Evolutionary conservation across 2,329 filamentous ascomycete genomes (phyloP).

Genomic region (Venturia nashicola): DNA sequence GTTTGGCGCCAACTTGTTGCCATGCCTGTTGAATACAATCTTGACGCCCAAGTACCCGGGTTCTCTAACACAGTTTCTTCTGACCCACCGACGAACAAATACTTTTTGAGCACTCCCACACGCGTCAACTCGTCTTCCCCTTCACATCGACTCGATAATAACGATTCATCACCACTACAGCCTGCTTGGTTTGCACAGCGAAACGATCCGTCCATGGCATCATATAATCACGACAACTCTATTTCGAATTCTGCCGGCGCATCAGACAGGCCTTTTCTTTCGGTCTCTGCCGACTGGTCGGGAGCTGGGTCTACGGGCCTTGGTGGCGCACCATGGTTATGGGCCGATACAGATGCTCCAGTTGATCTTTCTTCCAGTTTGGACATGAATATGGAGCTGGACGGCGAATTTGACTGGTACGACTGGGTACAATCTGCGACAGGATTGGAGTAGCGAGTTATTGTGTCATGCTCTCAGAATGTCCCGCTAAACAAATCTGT

Average conservation of each 20-base stretch:
- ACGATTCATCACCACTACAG: background rate
- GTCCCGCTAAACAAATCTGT: too few species aligned
- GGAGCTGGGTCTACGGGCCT: conserved; percentile 11
- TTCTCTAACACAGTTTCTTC: background rate
- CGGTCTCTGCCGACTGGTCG: conserved; percentile 12
- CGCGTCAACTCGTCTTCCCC: background rate
- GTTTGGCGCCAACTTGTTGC: conserved; percentile 2
- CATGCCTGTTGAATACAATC: background rate
- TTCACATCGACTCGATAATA: background rate
- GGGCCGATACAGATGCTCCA: conserved; percentile 13
- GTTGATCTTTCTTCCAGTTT: conserved; percentile 9
- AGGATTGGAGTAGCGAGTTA: conserved; percentile 13
- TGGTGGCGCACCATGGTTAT: conserved; percentile 16
- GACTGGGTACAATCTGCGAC: conserved; percentile 27
- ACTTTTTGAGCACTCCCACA: background rate
- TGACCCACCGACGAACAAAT: background rate
- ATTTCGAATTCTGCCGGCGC: background rate
- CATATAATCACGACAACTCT: background rate
- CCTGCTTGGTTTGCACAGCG: background rate
- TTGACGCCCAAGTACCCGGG: background rate
- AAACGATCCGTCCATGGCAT: background rate
- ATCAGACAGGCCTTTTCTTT: conserved; percentile 10
- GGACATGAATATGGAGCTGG: conserved; percentile 18
- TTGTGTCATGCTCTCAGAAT: too few species aligned
- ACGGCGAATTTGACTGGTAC: conserved; percentile 25